Evolutionary conservation across 1,284 basidiomycete species (phyloP).

Genomic region (Tylopilus orsonianus): DNA sequence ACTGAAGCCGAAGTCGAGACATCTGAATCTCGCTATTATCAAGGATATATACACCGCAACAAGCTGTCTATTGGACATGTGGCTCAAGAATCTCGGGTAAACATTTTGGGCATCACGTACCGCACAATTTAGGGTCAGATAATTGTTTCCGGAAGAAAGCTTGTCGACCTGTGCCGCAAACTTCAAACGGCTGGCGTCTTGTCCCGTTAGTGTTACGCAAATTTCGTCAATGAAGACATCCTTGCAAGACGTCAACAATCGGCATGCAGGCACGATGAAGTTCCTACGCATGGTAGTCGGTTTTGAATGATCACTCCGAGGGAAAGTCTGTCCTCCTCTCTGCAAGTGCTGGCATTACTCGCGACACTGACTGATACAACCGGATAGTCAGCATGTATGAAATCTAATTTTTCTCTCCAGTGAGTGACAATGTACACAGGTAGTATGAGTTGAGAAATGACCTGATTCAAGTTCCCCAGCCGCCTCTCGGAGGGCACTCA

Average conservation of each 20-base stretch:
- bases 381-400: conserved; percentile 67
- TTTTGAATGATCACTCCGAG: conserved; percentile 62
- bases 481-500: conserved; percentile 49
- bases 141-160: conserved; percentile 55
- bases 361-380: conserved; percentile 53
- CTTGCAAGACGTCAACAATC: conserved; percentile 33
- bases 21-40: conserved; percentile 62
- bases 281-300: conserved; percentile 65
- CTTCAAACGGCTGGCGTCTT: conserved; percentile 54
- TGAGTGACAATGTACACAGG: conserved; percentile 12
- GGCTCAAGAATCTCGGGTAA: background rate
- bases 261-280: conserved; percentile 3
- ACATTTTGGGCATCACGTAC: conserved; percentile 45
- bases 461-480: conserved; percentile 57
- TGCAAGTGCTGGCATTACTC: conserved; percentile 47
- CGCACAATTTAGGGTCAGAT: conserved; percentile 61
- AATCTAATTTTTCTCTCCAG: conserved; percentile 46
- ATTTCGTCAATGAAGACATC: conserved; percentile 52
- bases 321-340: conserved; percentile 62
- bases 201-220: conserved; percentile 50
- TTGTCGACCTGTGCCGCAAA: conserved; percentile 42
- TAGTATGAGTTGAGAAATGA: conserved; percentile 28
- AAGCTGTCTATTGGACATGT: conserved; percentile 50
- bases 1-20: conserved; percentile 58
- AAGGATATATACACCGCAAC: conserved; percentile 59